Conservation (phyloP, 192 early-diverging fungal genomes). For the Podila clonocystis region DNA sequence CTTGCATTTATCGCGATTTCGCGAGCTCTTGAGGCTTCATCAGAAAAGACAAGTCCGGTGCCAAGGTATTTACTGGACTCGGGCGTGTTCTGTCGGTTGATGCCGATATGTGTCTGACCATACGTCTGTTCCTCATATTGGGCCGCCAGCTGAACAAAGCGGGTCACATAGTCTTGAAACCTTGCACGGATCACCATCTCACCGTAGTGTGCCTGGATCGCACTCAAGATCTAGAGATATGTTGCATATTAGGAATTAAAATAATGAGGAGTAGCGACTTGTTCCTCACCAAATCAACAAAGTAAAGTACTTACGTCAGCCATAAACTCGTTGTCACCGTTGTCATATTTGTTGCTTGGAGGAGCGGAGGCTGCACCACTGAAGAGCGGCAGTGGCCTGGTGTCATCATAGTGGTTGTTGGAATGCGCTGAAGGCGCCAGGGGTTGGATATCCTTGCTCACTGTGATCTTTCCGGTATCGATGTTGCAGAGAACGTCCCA, state of each 20-base stretch:
- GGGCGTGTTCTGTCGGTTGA: constrained; percentile 53
- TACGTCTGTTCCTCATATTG: constrained; percentile 78
- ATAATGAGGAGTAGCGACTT: background rate
- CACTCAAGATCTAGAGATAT: constrained; percentile 67
- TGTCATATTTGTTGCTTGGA: constrained; percentile 52
- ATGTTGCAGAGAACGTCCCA: constrained; percentile 98
- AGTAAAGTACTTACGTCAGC: constrained; percentile 51
- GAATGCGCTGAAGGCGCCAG: constrained; percentile 4
- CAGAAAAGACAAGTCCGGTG: constrained; percentile 75
- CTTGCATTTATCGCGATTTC: constrained; percentile 80
- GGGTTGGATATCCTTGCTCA: constrained; percentile 75
- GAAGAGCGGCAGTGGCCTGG: constrained; percentile 24
- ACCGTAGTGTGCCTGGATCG: constrained; percentile 86
- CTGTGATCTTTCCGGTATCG: constrained; percentile 92
- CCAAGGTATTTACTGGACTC: constrained; percentile 66
- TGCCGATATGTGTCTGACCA: constrained; percentile 70
- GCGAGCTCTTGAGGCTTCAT: constrained; percentile 68
- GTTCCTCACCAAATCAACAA: no score
- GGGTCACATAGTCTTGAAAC: constrained; percentile 86
- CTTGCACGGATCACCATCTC: constrained; percentile 90
- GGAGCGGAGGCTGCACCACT: constrained; percentile 13
- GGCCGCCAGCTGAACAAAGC: constrained; percentile 83
- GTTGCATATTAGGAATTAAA: background rate
- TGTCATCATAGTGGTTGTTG: constrained; percentile 27
- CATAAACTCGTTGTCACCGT: constrained; percentile 66